Evolutionary conservation across 331 rosid species (phyloP).

Genomic region (Erythrophleum ivorense): DNA sequence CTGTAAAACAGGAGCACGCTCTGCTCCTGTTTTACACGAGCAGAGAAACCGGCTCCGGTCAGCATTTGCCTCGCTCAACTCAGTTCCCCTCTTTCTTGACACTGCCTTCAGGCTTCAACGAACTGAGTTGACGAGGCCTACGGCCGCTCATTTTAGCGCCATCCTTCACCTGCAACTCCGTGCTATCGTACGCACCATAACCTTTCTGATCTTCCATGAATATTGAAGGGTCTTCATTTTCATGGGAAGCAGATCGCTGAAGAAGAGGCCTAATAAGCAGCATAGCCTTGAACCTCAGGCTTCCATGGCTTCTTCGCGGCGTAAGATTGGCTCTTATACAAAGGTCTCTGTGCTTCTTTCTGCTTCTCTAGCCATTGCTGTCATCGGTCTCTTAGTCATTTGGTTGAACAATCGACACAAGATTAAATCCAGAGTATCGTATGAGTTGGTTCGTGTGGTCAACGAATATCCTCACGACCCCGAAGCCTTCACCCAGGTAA

Average conservation of each 20-base stretch:
- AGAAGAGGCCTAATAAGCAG: constrained; percentile 50
- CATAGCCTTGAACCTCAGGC: constrained; percentile 30
- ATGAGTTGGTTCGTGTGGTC: constrained; percentile 66
- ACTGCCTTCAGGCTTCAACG: not conserved
- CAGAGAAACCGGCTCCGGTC: too few relatives aligned
- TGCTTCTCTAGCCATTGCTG: constrained; percentile 39
- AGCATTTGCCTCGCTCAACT: too few relatives aligned
- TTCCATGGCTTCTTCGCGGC: constrained; percentile 53
- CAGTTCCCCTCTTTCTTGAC: not conserved
- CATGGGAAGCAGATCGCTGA: constrained; percentile 66
- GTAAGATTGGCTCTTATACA: constrained; percentile 25
- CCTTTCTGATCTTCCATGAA: constrained; percentile 22
- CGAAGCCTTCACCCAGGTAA: constrained; percentile 86
- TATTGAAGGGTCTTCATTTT: not conserved
- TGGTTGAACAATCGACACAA: constrained; percentile 50
- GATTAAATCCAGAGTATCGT: constrained; percentile 13
- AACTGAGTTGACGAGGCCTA: not conserved
- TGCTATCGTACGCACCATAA: not conserved
- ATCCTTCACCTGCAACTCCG: not conserved
- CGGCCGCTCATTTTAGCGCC: constrained; percentile 22
- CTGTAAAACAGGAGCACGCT: too few relatives aligned
- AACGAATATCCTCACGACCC: constrained; percentile 86
- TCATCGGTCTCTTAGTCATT: constrained; percentile 50
- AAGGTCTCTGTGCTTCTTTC: constrained; percentile 42
- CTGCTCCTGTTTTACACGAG: too few relatives aligned